Percentiles rank a stretch among this genome's conserved stretches.
Conservation (phyloP, 1,284 basidiomycete genomes). For the Cryptococcus amylolentus region DNA sequence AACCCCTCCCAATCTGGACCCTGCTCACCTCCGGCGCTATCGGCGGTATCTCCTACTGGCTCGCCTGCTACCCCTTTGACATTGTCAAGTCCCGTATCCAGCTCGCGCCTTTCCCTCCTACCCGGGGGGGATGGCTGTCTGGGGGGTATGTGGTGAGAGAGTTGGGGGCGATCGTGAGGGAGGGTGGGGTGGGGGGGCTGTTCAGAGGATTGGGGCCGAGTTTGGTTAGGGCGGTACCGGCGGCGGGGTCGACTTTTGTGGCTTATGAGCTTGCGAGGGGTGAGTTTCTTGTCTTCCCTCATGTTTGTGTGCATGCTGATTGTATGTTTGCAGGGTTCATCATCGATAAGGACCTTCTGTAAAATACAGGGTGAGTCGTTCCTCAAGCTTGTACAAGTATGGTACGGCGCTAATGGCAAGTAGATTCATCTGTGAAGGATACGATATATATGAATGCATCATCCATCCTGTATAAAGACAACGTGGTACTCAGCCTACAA, state of each 20-base stretch:
- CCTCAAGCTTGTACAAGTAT: no score
- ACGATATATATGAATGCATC: no score
- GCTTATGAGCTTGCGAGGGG: slow-evolving; percentile 80
- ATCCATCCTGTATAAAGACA: no score
- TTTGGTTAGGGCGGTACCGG: slow-evolving; percentile 73
- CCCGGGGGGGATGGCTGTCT: slow-evolving; percentile 59
- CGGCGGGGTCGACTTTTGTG: slow-evolving; percentile 87
- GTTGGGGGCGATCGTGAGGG: slow-evolving; percentile 62
- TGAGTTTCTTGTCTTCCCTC: slow-evolving; percentile 19
- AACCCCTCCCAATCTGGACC: slow-evolving; percentile 81
- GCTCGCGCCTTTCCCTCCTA: slow-evolving; percentile 70
- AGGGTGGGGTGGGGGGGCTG: slow-evolving; percentile 70
- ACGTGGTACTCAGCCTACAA: no score
- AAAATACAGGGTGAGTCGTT: neutral
- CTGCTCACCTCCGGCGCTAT: slow-evolving; percentile 78
- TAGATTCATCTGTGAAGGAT: no score
- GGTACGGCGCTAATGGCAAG: no score
- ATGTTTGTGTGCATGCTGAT: neutral
- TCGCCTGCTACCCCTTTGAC: slow-evolving; percentile 86
- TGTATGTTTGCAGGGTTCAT: slow-evolving; percentile 28
- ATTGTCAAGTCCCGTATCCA: slow-evolving; percentile 89
- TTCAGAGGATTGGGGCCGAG: slow-evolving; percentile 71
- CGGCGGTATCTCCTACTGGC: slow-evolving; percentile 91
- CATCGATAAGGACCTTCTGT: slow-evolving; percentile 34
- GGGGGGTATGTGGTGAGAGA: slow-evolving; percentile 71